Base-by-base conservation (phyloP, 2,329 filamentous ascomycete genomes). In the Penicillium hordei region DNA sequence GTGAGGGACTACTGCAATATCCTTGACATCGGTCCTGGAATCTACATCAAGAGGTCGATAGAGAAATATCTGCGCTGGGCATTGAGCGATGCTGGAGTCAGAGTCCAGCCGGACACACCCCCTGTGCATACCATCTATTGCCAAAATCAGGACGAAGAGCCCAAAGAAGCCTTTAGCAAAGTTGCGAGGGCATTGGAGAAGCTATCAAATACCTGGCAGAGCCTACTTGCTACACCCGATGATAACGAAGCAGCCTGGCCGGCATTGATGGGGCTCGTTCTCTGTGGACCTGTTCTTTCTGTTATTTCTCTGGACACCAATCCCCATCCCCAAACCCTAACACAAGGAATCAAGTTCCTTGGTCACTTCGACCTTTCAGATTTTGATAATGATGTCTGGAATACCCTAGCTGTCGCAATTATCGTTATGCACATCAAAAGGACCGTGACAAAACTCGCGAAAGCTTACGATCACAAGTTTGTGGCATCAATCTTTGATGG, bases 371-470 rank as follows among this genome's bases (percentile, higher is more conserved):
- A 86, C 65, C 79, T 85, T 55, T 76, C 75, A 4, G 77, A 83
- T 43, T 68, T 71, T 9, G 78, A 78, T 1, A 81, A 82, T 58
- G 84, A 86, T 65, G 83, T 86, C 2, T 87, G 84, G 84, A 85
- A 85, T 65, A 77, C 80, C 5, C 72, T 86, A 4, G 82, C 83
- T 0, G 62, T 86, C 49, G 82, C 83, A 0, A 83, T 86, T 57
- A 72, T 83, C 6, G 74, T 83, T 12, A 77, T 83, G 60, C 80
- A 83, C 66, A 78, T 80, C 52, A 77, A 83, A 5, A 80, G 81
- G 58, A 76, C 78, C 34, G 77, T 83, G 76, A 61, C 78, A 51
- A 70, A 76, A 54, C 70, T 83, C 23, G 75, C 76, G 40, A 68
- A 76, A 36, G 72, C 64, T 9, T 63, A 68, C 5, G 25, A 48